Base-by-base conservation (phyloP, 2,329 filamentous ascomycete species). In the Kalmusia sp. region DNA sequence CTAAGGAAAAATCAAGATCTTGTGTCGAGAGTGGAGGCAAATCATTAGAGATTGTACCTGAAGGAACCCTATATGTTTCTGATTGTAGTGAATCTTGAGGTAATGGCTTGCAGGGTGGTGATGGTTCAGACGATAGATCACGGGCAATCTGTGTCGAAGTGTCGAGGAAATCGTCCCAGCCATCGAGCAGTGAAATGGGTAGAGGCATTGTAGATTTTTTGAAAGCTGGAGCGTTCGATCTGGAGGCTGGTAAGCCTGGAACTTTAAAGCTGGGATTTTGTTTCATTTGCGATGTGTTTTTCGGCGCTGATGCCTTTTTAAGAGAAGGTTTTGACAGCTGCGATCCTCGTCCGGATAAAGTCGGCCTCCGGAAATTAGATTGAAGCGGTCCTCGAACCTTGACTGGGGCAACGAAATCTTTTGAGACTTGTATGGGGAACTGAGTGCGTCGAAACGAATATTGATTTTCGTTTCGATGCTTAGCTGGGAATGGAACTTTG, bases 131-230 rank as follows among this genome's bases (percentile, higher is more conserved):
- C 3, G 64, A 65, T 7, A 80, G 61, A 27, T 80, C 77, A 7
- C 77, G 71, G 6, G 76, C 76, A 30, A 80, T 76, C 52, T 80
- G 78, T 0, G 77, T 77, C 30, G 71, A 74, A 52, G 71, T 77
- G n/a, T 75, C 77, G 2, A 80, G 64, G n/a, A 79, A 77, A 34
- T 76, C 71, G 45, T 69, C 72, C 72, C 72, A 74, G 3, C 55
- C 58, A 33, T 74, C 72, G 0, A 55, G 19, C 1, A 44, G 12
- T 2, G 54, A 19, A 7, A 22, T 5, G 5, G 28, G 3, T n/a
- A 41, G 12, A 3, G 49, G 14, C 5, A 6, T 11, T 3, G 15
- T 8, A 3, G 50, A 12, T 8, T 55, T 54, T 12, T 35, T 17
- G 4, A 28, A n/a, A 1, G 24, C 1, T 2, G 44, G 21, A 1